Percentiles rank a stretch among this genome's conserved stretches.
phyloP scores from a whole-genome alignment of 1,284 basidiomycete species.

The Boletus sp. region DNA sequence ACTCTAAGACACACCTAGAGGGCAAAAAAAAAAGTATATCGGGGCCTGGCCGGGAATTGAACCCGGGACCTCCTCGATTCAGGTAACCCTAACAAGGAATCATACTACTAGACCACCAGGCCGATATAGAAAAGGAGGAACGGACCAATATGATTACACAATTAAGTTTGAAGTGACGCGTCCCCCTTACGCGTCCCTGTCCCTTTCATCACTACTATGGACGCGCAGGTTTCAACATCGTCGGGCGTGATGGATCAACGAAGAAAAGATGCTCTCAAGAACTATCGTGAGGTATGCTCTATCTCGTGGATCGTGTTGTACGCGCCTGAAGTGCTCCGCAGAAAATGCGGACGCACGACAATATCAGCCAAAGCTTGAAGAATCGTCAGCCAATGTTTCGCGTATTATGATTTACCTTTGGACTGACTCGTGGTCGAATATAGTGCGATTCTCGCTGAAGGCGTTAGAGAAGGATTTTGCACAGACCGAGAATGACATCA shows the following conservation, averaged over 20 bases:
- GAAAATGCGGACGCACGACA: conserved; percentile 91
- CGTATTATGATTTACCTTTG: background rate
- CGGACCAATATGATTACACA: background rate
- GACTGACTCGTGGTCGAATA: conserved; percentile 3
- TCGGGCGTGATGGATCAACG: conserved; percentile 56
- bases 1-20: too few species aligned
- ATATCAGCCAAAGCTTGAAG: conserved; percentile 80
- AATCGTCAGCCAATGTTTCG: conserved; percentile 54
- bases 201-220: conserved; percentile 38
- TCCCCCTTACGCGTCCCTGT: conserved; percentile 18
- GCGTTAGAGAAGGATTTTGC: conserved; percentile 87
- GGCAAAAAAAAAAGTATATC: background rate
- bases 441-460: conserved; percentile 82
- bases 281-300: conserved; percentile 57
- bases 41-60: conserved; percentile 81
- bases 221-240: conserved; percentile 51
- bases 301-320: background rate
- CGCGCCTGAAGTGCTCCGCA: conserved; percentile 35
- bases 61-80: conserved; percentile 78
- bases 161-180: conserved; percentile 25
- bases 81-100: conserved; percentile 47
- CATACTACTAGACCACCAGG: conserved; percentile 53
- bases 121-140: conserved; percentile 23
- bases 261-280: conserved; percentile 60
- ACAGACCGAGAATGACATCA: conserved; percentile 99